Evolutionary conservation across 2,329 filamentous ascomycete genomes (phyloP).

Genomic region (Thelonectria rubi): DNA sequence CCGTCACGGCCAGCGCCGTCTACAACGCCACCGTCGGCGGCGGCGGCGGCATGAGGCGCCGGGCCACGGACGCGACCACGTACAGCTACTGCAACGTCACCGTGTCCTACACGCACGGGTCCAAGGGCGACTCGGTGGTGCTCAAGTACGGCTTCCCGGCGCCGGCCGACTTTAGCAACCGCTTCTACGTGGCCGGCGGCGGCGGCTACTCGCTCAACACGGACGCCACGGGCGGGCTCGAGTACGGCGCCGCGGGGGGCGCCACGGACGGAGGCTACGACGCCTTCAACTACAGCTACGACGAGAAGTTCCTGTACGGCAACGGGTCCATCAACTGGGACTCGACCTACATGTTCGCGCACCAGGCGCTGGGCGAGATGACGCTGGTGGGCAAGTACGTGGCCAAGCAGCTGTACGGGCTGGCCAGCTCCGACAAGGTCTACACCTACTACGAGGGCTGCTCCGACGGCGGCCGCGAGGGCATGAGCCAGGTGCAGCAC

Average conservation of each 20-base stretch:
- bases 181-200: slow-evolving; percentile 56
- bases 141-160: slow-evolving; percentile 48
- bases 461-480: slow-evolving; percentile 59
- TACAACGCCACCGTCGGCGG: slow-evolving; percentile 31
- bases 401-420: slow-evolving; percentile 51
- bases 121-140: slow-evolving; percentile 45
- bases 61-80: slow-evolving; percentile 35
- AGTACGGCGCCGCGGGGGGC: slow-evolving; percentile 53
- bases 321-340: slow-evolving; percentile 64
- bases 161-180: slow-evolving; percentile 52
- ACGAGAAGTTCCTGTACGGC: slow-evolving; percentile 52
- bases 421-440: slow-evolving; percentile 41
- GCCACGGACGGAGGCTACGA: slow-evolving; percentile 56
- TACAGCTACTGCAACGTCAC: slow-evolving; percentile 50
- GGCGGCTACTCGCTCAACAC: slow-evolving; percentile 49
- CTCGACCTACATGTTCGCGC: slow-evolving; percentile 58
- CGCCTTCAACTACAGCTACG: slow-evolving; percentile 50
- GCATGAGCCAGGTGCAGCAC: slow-evolving; percentile 40
- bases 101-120: slow-evolving; percentile 47
- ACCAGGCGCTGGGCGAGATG: slow-evolving; percentile 62
- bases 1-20: slow-evolving; percentile 48
- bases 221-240: slow-evolving; percentile 50
- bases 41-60: slow-evolving; percentile 35
- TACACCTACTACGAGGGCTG: slow-evolving; percentile 63
- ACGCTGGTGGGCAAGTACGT: slow-evolving; percentile 53